Evolutionary conservation across 202 grass and related monocot species (phyloP).

Genomic region (Musa balbisiana): DNA sequence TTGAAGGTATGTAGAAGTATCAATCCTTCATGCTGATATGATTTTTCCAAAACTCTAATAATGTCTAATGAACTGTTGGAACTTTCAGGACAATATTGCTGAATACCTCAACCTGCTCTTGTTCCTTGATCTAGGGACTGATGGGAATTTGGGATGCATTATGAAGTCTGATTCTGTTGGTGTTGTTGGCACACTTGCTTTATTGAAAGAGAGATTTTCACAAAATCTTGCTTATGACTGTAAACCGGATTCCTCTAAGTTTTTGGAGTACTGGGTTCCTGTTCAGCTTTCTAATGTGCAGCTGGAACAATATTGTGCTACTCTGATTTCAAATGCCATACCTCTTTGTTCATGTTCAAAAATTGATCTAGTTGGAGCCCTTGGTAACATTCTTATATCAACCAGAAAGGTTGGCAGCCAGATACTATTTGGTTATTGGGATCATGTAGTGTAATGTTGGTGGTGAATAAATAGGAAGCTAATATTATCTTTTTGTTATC

Average conservation of each 20-base stretch:
- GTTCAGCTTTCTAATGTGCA: constrained; percentile 62
- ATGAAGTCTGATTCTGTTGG: constrained; percentile 30
- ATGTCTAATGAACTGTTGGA: constrained; percentile 24
- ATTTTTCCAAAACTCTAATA: constrained; percentile 18
- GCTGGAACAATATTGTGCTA: constrained; percentile 72
- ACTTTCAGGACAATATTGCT: constrained; percentile 56
- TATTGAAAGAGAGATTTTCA: constrained; percentile 40
- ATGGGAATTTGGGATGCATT: constrained; percentile 21
- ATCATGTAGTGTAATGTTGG: constrained; percentile 10
- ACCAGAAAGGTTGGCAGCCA: constrained; percentile 64
- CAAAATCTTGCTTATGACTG: constrained; percentile 49
- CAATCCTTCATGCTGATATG: constrained; percentile 14
- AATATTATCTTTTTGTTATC: too few relatives aligned
- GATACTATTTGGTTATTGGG: constrained; percentile 15
- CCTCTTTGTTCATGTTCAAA: constrained; percentile 66
- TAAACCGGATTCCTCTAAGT: constrained; percentile 36
- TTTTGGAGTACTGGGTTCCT: constrained; percentile 84
- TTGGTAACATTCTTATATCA: constrained; percentile 65
- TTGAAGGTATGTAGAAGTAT: constrained; percentile 34
- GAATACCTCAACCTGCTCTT: constrained; percentile 45
- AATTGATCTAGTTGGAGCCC: constrained; percentile 65
- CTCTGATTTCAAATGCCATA: constrained; percentile 56
- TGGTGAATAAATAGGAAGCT: too few relatives aligned
- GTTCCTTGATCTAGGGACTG: constrained; percentile 44
- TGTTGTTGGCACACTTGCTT: constrained; percentile 31